Conservation (phyloP, 768 basidiomycete species). For the Boletus coccyginus region DNA sequence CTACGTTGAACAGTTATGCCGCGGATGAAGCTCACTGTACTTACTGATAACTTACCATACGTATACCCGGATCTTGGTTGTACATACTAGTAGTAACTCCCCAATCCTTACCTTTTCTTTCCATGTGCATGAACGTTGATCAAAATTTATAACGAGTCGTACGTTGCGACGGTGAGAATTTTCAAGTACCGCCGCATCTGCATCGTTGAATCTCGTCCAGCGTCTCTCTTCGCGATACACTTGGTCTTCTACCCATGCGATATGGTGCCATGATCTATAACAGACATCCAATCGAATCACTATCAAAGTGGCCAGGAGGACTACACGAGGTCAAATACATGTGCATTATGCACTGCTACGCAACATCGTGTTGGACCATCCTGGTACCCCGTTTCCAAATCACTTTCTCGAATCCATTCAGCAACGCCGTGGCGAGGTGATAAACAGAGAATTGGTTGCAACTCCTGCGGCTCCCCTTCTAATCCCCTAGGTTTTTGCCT, state of each 20-base stretch:
- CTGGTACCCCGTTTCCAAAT: slow-evolving; percentile 7
- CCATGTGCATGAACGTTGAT: background rate
- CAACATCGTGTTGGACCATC: slow-evolving; percentile 7
- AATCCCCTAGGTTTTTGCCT: background rate
- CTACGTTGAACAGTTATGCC: slow-evolving; percentile 5
- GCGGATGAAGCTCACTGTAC: background rate
- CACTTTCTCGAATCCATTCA: slow-evolving; percentile 3
- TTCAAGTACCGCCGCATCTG: background rate
- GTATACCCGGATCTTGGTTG: slow-evolving; percentile 23
- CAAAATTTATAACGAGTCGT: background rate
- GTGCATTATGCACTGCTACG: slow-evolving; percentile 11
- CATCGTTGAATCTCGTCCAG: too few relatives aligned
- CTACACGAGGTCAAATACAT: slow-evolving; percentile 20
- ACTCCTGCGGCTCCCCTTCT: background rate
- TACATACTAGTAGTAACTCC: slow-evolving; percentile 12
- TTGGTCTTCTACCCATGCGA: background rate
- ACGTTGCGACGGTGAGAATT: background rate
- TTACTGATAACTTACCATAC: slow-evolving; percentile 14
- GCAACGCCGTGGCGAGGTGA: background rate
- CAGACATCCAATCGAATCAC: slow-evolving; percentile 3
- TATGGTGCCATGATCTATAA: too few relatives aligned
- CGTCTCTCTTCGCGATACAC: background rate
- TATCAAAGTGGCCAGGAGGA: slow-evolving; percentile 18
- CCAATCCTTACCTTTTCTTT: slow-evolving; percentile 3
- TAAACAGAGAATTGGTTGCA: background rate